These are phyloP conservation scores for Alloteropsis semialata DNA, from an alignment of 176 grass and related monocot species.

Conservation along the genomic window DNA sequence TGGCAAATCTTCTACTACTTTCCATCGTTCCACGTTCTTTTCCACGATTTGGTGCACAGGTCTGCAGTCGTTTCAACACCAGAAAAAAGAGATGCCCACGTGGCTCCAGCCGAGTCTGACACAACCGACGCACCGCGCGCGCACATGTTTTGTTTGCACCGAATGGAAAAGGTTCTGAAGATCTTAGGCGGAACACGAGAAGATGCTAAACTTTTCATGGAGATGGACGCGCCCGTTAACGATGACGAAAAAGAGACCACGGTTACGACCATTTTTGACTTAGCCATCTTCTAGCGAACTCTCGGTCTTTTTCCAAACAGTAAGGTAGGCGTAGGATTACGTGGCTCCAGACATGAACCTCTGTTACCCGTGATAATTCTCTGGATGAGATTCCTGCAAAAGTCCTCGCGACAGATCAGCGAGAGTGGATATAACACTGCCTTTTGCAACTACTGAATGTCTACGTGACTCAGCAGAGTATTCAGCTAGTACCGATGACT, in stretches of 20 bases:
- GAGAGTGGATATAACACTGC: not conserved
- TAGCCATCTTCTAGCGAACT: not conserved
- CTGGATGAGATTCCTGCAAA: not conserved
- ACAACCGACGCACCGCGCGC: not conserved
- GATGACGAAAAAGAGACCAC: not conserved
- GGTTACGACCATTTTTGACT: not conserved
- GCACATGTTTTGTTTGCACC: conserved; percentile 28
- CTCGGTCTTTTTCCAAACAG: not conserved
- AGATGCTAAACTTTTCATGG: not conserved
- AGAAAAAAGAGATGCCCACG: not conserved
- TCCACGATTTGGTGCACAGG: not conserved
- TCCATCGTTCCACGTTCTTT: not conserved
- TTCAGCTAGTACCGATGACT: conserved; percentile 26
- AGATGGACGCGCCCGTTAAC: not conserved
- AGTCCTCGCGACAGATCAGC: conserved; percentile 13
- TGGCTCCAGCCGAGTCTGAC: conserved; percentile 19
- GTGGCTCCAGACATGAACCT: not conserved
- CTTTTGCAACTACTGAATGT: not conserved
- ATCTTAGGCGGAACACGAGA: not conserved
- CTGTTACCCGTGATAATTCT: not conserved
- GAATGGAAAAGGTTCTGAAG: not conserved
- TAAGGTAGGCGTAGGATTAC: not conserved
- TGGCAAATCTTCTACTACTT: not conserved
- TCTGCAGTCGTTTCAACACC: not conserved
- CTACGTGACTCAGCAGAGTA: not conserved